A percentile compares a stretch with the other conserved stretches of the same genome.
phyloP scores from a whole-genome alignment of 1,284 basidiomycete genomes.

The Cutaneotrichosporon mucoides region DNA sequence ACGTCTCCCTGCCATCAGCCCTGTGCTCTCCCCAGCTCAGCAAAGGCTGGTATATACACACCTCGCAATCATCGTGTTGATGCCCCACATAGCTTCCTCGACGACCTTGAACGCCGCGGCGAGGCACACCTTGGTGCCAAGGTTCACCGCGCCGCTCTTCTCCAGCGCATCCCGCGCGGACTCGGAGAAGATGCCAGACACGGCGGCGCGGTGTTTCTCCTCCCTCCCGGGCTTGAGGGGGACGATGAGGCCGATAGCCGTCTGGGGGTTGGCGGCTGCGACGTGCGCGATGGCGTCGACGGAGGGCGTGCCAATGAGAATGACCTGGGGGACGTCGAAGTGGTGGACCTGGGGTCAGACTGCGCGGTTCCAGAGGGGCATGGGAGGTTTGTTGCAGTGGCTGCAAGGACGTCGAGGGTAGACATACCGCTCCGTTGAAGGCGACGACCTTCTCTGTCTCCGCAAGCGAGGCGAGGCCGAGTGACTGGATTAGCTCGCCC shows the following conservation, averaged over 20 bases:
- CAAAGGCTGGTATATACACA: too few species aligned
- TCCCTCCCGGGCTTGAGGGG: neutral
- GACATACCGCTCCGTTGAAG: neutral
- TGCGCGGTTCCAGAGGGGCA: too few species aligned
- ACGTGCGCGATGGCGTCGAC: neutral
- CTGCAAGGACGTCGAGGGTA: too few species aligned
- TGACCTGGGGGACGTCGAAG: neutral
- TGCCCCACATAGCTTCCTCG: conserved; percentile 6
- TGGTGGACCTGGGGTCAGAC: neutral
- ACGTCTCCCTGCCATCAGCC: conserved; percentile 8
- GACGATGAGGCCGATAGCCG: conserved; percentile 5
- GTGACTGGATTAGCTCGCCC: neutral
- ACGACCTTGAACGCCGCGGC: conserved; percentile 1
- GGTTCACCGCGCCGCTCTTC: neutral
- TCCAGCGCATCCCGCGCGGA: neutral
- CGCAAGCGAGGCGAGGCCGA: neutral
- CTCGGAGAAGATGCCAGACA: conserved; percentile 2
- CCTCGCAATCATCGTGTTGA: conserved; percentile 5
- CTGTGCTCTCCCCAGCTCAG: too few species aligned
- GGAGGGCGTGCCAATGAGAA: conserved; percentile 5
- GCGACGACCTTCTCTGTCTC: neutral
- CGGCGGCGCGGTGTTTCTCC: neutral
- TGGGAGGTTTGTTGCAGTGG: too few species aligned
- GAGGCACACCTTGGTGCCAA: neutral
- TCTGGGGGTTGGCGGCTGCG: conserved; percentile 5